These are phyloP conservation scores for Peronospora tabacina DNA, from an alignment of 352 stramenopile species.

Conservation along the genomic window DNA sequence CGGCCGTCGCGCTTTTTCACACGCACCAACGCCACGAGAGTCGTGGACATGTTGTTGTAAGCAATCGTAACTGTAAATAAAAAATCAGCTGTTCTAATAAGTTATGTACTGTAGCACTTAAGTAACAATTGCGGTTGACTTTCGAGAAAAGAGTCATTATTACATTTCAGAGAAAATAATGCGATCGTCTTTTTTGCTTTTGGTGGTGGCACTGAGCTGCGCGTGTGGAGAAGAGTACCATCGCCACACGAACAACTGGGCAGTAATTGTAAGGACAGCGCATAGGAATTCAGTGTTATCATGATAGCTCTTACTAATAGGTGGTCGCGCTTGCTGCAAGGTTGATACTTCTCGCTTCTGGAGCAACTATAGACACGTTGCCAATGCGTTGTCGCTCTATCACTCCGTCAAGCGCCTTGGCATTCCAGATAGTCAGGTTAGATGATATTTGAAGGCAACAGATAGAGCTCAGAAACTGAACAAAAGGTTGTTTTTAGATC, in stretches of 20 bases:
- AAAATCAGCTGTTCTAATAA: background rate
- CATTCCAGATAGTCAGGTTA: slow-evolving; percentile 89
- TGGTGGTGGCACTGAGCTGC: slow-evolving; percentile 21
- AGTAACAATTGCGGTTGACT: background rate
- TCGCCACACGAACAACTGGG: slow-evolving; percentile 85
- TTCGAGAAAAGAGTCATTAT: slow-evolving; percentile 3
- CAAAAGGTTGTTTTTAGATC: slow-evolving; percentile 51
- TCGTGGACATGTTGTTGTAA: slow-evolving; percentile 21
- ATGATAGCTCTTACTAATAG: background rate
- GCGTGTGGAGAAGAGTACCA: slow-evolving; percentile 34
- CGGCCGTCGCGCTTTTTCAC: slow-evolving; percentile 76
- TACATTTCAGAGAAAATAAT: slow-evolving; percentile 14
- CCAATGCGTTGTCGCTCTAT: slow-evolving; percentile 93
- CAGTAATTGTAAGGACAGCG: slow-evolving; percentile 48
- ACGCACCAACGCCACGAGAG: slow-evolving; percentile 48
- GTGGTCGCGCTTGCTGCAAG: slow-evolving; percentile 24
- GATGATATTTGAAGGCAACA: background rate
- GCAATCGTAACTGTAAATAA: background rate
- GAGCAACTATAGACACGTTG: slow-evolving; percentile 96
- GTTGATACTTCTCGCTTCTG: slow-evolving; percentile 94
- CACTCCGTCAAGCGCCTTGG: slow-evolving; percentile 89
- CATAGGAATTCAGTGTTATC: background rate
- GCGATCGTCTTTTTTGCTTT: slow-evolving; percentile 21
- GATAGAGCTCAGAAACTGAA: background rate
- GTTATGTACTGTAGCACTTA: slow-evolving; percentile 1